phyloP scores from a whole-genome alignment of 2,329 filamentous ascomycete species.

The Botrytis cinerea region DNA sequence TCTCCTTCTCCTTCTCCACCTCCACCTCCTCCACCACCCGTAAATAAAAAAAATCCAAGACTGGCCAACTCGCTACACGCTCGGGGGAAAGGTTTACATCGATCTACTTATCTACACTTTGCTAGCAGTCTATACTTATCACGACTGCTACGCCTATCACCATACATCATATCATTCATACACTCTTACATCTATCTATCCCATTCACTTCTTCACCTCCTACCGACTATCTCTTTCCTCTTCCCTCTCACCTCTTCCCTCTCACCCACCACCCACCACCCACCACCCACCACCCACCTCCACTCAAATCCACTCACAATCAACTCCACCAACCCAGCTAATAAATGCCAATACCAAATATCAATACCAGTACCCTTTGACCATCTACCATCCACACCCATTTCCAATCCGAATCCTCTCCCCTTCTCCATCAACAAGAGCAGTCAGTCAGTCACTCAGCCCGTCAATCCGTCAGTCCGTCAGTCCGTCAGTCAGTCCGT shows the following conservation, averaged over 20 bases:
- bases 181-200: not conserved
- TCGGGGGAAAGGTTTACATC: no score
- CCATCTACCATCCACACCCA: slow-evolving; percentile 4
- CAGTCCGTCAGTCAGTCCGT: not conserved
- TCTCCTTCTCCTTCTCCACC: not conserved
- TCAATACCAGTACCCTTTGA: not conserved
- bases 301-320: slow-evolving; percentile 6
- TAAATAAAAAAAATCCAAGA: not conserved
- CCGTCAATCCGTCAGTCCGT: not conserved
- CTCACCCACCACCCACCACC: not conserved
- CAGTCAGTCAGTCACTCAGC: not conserved
- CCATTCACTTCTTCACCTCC: not conserved
- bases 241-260: not conserved
- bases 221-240: not conserved
- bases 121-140: not conserved
- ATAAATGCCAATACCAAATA: not conserved
- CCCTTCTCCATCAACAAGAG: slow-evolving; percentile 1
- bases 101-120: not conserved
- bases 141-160: no score
- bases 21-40: not conserved
- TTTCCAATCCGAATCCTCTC: not conserved
- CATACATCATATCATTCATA: no score
- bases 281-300: not conserved
- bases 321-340: not conserved
- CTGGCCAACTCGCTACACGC: not conserved